A percentile compares a stretch with the other conserved stretches of the same genome.
These are phyloP conservation scores for Metschnikowia peoriensis DNA, from an alignment of 805 yeast genomes.

Conservation along the genomic window DNA sequence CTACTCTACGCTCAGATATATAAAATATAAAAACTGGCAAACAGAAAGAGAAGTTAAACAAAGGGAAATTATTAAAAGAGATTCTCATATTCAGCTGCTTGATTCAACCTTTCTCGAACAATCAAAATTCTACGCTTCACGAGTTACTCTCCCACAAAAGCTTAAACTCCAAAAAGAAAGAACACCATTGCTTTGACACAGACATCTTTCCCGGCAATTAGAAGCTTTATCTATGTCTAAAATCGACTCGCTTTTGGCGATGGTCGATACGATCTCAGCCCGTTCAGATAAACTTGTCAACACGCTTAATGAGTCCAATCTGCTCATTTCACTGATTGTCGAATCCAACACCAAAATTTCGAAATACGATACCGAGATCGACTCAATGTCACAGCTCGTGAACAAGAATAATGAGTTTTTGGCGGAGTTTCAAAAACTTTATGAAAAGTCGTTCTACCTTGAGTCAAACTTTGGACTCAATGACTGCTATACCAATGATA, in stretches of 20 bases:
- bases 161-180: background rate
- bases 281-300: conserved; percentile 26
- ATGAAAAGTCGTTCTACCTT: conserved; percentile 31
- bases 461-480: conserved; percentile 33
- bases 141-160: no score
- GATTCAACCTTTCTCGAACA: no score
- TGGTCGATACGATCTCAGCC: conserved; percentile 31
- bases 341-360: conserved; percentile 22
- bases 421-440: conserved; percentile 28
- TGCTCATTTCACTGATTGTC: conserved; percentile 23
- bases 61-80: no score
- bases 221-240: conserved; percentile 12
- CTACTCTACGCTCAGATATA: no score
- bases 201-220: background rate
- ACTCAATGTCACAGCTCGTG: conserved; percentile 24
- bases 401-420: conserved; percentile 23
- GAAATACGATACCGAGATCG: conserved; percentile 29
- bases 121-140: no score
- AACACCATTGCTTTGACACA: background rate
- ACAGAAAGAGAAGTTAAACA: no score
- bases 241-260: conserved; percentile 30
- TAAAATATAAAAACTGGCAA: no score
- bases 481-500: conserved; percentile 32
- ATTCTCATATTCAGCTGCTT: no score
- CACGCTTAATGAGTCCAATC: conserved; percentile 23